These are phyloP conservation scores for Phytophthora ramorum DNA, from an alignment of 352 stramenopile genomes.

Conservation along the genomic window DNA sequence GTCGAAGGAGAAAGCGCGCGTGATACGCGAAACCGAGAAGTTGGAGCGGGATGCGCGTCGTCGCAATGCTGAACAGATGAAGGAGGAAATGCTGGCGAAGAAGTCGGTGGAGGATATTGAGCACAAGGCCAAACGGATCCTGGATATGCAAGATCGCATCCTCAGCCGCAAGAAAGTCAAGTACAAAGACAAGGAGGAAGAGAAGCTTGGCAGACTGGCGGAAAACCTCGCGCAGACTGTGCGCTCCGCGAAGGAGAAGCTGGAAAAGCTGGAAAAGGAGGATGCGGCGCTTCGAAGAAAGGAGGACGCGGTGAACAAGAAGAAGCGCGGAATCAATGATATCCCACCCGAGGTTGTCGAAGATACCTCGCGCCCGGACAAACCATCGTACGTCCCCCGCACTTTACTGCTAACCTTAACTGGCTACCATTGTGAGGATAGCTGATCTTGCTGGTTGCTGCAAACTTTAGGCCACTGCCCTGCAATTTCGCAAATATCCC, in stretches of 20 bases:
- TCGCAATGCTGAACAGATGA: constrained; percentile 67
- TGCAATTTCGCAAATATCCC: constrained; percentile 69
- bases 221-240: constrained; percentile 85
- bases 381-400: constrained; percentile 64
- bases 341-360: constrained; percentile 49
- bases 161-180: constrained; percentile 89
- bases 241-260: constrained; percentile 74
- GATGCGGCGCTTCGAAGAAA: constrained; percentile 77
- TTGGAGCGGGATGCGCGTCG: constrained; percentile 77
- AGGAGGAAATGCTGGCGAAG: constrained; percentile 75
- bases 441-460: constrained; percentile 5
- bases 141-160: constrained; percentile 91
- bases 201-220: constrained; percentile 81
- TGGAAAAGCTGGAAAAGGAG: constrained; percentile 91
- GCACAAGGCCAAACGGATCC: constrained; percentile 81
- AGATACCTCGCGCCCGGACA: constrained; percentile 46
- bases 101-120: constrained; percentile 86
- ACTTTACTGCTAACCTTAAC: neutral
- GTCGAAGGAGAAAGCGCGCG: constrained; percentile 74
- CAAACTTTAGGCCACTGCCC: constrained; percentile 45
- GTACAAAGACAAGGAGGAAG: constrained; percentile 91
- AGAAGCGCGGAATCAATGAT: constrained; percentile 68
- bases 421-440: neutral
- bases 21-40: constrained; percentile 85
- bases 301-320: constrained; percentile 87